phyloP scores from a whole-genome alignment of 1,284 basidiomycete species.

The Microbotryum lychnidis-dioicae region DNA sequence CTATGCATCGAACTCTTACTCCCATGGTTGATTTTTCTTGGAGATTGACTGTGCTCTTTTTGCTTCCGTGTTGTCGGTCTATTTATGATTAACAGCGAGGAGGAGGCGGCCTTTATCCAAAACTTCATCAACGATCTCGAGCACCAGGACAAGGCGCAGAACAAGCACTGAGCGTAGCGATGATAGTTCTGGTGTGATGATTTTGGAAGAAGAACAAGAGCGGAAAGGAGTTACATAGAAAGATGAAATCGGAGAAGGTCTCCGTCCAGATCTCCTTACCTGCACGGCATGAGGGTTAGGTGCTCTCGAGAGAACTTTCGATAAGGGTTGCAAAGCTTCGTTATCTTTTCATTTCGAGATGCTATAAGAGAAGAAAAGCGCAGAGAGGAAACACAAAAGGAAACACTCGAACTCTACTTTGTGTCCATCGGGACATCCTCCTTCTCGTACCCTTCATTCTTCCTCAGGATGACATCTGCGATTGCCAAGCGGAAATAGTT shows the following conservation, averaged over 20 bases:
- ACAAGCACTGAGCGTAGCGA: constrained; percentile 3
- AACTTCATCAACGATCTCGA: constrained; percentile 16
- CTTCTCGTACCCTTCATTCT: constrained; percentile 44
- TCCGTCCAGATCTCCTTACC: not conserved
- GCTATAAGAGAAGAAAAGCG: too few relatives aligned
- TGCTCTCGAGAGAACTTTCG: not conserved
- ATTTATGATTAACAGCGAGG: constrained; percentile 1
- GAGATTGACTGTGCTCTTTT: not conserved
- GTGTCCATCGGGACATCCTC: constrained; percentile 28
- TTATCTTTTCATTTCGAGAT: too few relatives aligned
- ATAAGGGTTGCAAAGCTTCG: too few relatives aligned
- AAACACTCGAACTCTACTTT: constrained; percentile 7
- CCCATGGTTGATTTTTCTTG: too few relatives aligned
- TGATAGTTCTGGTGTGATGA: not conserved
- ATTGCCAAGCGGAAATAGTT: not conserved
- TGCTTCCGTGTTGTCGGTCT: not conserved
- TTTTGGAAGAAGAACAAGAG: not conserved
- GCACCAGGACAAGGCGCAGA: constrained; percentile 4
- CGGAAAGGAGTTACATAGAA: not conserved
- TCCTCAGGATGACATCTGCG: constrained; percentile 39
- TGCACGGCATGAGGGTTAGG: not conserved
- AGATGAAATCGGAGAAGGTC: not conserved
- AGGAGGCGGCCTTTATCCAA: constrained; percentile 12
- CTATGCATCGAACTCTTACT: not conserved
- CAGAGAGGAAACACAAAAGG: too few relatives aligned